A percentile compares a stretch with the other conserved stretches of the same genome.
Conservation (phyloP, 768 basidiomycete species). For the Panus rudis region DNA sequence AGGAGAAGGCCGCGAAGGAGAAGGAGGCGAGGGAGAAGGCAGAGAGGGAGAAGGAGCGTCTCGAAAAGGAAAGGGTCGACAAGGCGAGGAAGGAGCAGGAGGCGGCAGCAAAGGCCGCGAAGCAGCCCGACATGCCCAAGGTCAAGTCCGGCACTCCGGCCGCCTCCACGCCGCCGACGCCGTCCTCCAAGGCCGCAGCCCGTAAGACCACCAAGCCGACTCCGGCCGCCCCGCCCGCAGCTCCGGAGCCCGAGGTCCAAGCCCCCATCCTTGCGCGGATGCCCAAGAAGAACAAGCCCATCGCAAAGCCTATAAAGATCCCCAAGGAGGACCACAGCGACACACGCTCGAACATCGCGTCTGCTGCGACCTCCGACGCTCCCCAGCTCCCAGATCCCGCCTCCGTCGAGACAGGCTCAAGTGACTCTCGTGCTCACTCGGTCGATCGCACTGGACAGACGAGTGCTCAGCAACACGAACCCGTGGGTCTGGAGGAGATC, state of each 20-base stretch:
- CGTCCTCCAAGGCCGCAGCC: slow-evolving; percentile 15
- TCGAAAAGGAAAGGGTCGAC: slow-evolving; percentile 18
- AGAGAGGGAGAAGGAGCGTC: slow-evolving; percentile 27
- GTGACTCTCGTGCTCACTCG: slow-evolving; percentile 56
- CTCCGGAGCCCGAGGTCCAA: slow-evolving; percentile 35
- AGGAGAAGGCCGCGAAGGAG: slow-evolving; percentile 36
- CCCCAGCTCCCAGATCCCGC: slow-evolving; percentile 28
- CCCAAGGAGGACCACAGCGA: slow-evolving; percentile 54
- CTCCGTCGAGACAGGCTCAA: slow-evolving; percentile 40
- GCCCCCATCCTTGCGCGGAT: slow-evolving; percentile 75
- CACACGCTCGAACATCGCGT: slow-evolving; percentile 35
- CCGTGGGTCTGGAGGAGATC: slow-evolving; percentile 52
- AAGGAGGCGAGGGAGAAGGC: slow-evolving; percentile 28
- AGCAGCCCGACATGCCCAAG: neutral
- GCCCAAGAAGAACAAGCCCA: slow-evolving; percentile 75
- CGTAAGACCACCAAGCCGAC: slow-evolving; percentile 21
- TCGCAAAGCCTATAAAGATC: slow-evolving; percentile 49
- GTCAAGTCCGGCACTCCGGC: slow-evolving; percentile 1
- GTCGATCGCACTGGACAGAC: too few relatives aligned
- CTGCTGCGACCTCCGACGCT: slow-evolving; percentile 43
- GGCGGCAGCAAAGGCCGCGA: slow-evolving; percentile 11
- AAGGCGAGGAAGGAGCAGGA: slow-evolving; percentile 25
- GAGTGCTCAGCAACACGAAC: too few relatives aligned
- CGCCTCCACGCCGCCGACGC: slow-evolving; percentile 5
- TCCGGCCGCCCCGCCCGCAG: slow-evolving; percentile 9